Base-by-base conservation (phyloP, 2,329 filamentous ascomycete genomes). In the Plenodomus tracheiphilus region DNA sequence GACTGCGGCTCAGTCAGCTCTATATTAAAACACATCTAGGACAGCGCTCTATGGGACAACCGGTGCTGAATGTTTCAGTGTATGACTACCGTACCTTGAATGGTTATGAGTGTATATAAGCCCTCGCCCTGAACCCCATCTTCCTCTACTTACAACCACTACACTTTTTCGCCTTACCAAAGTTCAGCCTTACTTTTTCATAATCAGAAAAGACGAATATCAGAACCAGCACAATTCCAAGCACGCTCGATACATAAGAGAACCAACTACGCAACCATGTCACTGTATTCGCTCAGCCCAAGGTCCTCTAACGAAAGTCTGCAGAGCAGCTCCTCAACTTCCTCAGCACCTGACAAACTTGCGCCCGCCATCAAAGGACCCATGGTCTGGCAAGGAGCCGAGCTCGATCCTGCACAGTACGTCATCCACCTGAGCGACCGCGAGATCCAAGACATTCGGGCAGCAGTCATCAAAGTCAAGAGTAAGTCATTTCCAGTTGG, bases 401-500 rank as follows among this genome's bases (percentile, higher is more conserved):
- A 66, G 36, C 55, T 72, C 19, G 42, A 65, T 21, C 55, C 62
- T 7, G 17, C 49, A 8, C 49, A 64, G 6, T 71, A 71, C 41
- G 44, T 71, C 19, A 39, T 64, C 30, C n/a, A 62, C n/a, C 58
- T 72, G 5, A 49, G 43, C 16, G 39, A 46, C 15, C 39, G 50
- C 10, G 69, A 71, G 25, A 46, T 72, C 10, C 59, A 61, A 18
- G 54, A 62, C 38, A 61, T 72, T 30, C 56, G 64, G 13, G 61
- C 63, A n/a, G 69, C 68, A 25, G 62, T 72, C 2, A 61, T 71
- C 37, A 56, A 57, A 36, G 66, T 71, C 51, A 69, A 66, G 41
- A 53, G 65, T 66, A 58, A 51, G 64, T 55, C 10, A 30, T 38
- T 6, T 32, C 25, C 5, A 18, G 19, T 36, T 19, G 13, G 10